Evolutionary conservation across 306 rosid species (phyloP), one percentile per base, ranked within the genome.

Genomic region (Dryas octopetala): DNA sequence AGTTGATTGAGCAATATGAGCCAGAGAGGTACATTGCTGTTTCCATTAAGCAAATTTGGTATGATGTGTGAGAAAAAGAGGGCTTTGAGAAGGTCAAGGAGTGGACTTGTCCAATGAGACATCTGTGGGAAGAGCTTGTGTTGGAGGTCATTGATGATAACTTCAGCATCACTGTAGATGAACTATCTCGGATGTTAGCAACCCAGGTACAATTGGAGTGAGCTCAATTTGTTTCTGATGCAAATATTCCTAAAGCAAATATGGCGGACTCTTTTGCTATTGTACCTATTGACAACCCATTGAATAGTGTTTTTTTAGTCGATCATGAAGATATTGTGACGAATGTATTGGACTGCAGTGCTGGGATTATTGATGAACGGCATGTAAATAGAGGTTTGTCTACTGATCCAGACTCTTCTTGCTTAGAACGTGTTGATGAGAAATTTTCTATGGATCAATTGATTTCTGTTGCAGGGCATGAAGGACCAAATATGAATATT

Each of bases 21-120:
- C 77, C 38, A 52, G 77, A 65, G 13, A 28, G 49, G 4, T 83
- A 67, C 78, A 74, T 88, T 78, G 49, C 85, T 15, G 92, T 88
- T 71, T 95, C 99, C 0, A 54, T 76, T 41, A 90, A 84, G 89
- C 99, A 95, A 78, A 72, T 95, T 58, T 95, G 99, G 99, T 95
- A 89, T 74, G 99, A 90, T 15, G 62, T 88, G 75, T 75, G 88
- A 44, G 76, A 19, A 2, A 85, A 79, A 76, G 28, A 58, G 38
- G 89, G 61, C 17, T 92, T 90, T 68, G 3, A 23, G 14, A 77
- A 64, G 81, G 76, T 89, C 59, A 74, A 70, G 38, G 96, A 92
- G 40, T 95, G 99, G 97, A 90, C 91, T 71, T 84, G 71, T 78
- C 76, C 74, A 43, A 67, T 48, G 80, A 83, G n/a, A n/a, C n/a